Base-by-base conservation (phyloP, 371 early-diverging fungal genomes). In the Conidiobolus incongruus region DNA sequence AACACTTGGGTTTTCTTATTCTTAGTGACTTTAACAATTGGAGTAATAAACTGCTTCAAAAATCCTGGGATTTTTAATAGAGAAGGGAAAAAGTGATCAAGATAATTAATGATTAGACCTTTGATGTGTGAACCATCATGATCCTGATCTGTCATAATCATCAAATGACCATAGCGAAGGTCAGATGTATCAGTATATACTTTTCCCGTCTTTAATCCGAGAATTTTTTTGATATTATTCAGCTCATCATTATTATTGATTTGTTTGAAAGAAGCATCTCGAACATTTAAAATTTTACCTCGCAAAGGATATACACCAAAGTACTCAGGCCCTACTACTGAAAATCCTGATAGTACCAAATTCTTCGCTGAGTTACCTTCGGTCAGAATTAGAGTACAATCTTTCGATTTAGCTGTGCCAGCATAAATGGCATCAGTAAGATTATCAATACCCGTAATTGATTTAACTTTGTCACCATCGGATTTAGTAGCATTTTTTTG, bases 141-240 rank as follows among this genome's bases (percentile, higher is more conserved):
- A 72, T 99, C 99, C 60, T 99, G 99, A 81, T 99, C 99, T 1
- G 99, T 89, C 99, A 99, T 99, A 45, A 99, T 91, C 88, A 99
- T 98, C 12, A 99, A 55, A 49, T 85, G 85, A 1, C 99, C 99
- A 58, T 99, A 99, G 41, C 99, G 70, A 44, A 99, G 64, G 20
- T 70, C 66, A 22, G 79, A 70, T 0, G 70, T 62, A 32, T 65
- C 65, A 7, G 62, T 65, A 56, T 98, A 99, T 4, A 61, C 66
- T 45, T 76, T 77, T 23, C 81, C 83, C 39, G 91, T 92, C 62
- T 96, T 84, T 36, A 99, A 63, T 17, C 99, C 99, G 28, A 99
- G 66, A 49, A 99, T 99, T 51, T 88, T 71, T 58, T 98, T 99
- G 53, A 99, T 75, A 41, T 72, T 65, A 31, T 62, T 69, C 39